phyloP scores from a whole-genome alignment of 139 green algal species.

The Chlamydomonas sp. region DNA sequence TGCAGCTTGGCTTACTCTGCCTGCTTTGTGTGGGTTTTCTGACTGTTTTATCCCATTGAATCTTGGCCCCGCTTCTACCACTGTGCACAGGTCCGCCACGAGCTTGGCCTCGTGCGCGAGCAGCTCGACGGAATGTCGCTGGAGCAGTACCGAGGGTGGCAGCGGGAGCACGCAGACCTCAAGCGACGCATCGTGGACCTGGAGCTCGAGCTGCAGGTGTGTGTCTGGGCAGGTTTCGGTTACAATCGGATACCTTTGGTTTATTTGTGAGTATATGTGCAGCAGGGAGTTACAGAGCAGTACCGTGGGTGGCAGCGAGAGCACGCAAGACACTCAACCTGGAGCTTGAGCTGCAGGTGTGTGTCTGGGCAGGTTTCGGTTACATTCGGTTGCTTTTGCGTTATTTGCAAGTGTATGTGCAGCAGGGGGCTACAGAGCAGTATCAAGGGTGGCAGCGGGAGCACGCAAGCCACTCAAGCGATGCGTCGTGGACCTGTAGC shows the following conservation, averaged over 20 bases:
- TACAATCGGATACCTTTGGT: constrained; percentile 39
- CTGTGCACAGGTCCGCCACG: constrained; percentile 13
- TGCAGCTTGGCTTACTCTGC: no score
- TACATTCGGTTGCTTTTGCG: constrained; percentile 36
- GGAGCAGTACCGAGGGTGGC: constrained; percentile 33
- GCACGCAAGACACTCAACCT: constrained; percentile 16
- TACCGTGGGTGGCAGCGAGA: constrained; percentile 34
- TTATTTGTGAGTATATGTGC: constrained; percentile 31
- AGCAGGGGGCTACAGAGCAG: no score
- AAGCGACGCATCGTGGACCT: constrained; percentile 24
- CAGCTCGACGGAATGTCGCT: constrained; percentile 42
- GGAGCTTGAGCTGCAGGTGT: constrained; percentile 40
- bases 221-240: no score
- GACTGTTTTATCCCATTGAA: not conserved
- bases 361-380: no score
- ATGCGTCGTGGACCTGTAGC: constrained; percentile 19
- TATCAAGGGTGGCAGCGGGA: constrained; percentile 34
- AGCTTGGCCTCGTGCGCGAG: constrained; percentile 27
- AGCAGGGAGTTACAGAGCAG: no score
- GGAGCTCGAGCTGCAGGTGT: constrained; percentile 40
- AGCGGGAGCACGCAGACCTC: constrained; percentile 26
- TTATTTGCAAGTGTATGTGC: constrained; percentile 31
- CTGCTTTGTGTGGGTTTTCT: no score
- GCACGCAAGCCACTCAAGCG: constrained; percentile 24
- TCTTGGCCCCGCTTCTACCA: not conserved